Percentiles rank a stretch among this genome's conserved stretches.
Evolutionary conservation across 1,284 basidiomycete species (phyloP).

Genomic region (Megacollybia platyphylla): DNA sequence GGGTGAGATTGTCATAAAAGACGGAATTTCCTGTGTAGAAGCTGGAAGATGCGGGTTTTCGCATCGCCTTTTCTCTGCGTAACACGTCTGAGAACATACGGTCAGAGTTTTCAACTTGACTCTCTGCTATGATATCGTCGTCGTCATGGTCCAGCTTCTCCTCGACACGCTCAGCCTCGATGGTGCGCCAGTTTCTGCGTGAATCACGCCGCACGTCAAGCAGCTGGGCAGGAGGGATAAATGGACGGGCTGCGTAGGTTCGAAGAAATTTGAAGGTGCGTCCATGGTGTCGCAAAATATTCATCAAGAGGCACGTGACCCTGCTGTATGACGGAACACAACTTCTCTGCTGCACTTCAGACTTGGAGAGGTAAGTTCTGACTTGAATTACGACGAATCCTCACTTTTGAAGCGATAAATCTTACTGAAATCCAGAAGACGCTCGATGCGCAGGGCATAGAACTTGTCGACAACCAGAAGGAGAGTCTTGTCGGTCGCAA

Average conservation of each 20-base stretch:
- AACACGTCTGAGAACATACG: neutral
- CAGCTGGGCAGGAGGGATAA: slow-evolving; percentile 19
- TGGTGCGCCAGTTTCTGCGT: slow-evolving; percentile 3
- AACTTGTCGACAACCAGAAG: slow-evolving; percentile 96
- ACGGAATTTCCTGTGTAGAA: slow-evolving; percentile 83
- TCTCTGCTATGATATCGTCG: slow-evolving; percentile 5
- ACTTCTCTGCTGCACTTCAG: slow-evolving; percentile 76
- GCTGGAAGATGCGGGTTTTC: slow-evolving; percentile 45
- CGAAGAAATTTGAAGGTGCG: slow-evolving; percentile 8
- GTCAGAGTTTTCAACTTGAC: slow-evolving; percentile 1
- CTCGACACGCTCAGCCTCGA: no score
- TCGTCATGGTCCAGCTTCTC: slow-evolving; percentile 4
- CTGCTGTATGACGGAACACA: slow-evolving; percentile 32
- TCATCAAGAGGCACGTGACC: slow-evolving; percentile 11
- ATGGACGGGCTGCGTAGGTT: slow-evolving; percentile 14
- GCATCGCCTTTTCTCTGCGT: slow-evolving; percentile 11
- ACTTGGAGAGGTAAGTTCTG: slow-evolving; percentile 70
- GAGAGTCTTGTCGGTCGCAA: slow-evolving; percentile 91
- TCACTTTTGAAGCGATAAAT: slow-evolving; percentile 58
- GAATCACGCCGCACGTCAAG: slow-evolving; percentile 6
- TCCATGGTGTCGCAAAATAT: slow-evolving; percentile 15
- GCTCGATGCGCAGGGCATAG: slow-evolving; percentile 81
- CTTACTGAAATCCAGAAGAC: slow-evolving; percentile 86
- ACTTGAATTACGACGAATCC: neutral
- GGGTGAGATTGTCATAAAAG: slow-evolving; percentile 65